Percentiles rank a stretch among this genome's conserved stretches.
phyloP scores from a whole-genome alignment of 345 rosid species.

The Garcia nutans region DNA sequence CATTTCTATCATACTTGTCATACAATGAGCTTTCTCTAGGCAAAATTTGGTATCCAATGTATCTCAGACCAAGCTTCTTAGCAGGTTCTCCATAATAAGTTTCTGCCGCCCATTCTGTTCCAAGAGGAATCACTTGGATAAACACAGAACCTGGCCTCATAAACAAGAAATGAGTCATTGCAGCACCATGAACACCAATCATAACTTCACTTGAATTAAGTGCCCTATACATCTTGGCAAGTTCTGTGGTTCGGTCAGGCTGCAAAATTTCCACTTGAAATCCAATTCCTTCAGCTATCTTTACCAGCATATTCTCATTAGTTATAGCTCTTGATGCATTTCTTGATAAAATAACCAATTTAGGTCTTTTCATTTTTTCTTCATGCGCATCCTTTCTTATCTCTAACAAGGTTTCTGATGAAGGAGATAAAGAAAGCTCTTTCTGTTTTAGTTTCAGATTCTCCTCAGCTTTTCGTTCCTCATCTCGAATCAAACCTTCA shows the following conservation, averaged over 20 bases:
- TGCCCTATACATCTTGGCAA: slow-evolving; percentile 58
- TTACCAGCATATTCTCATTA: slow-evolving; percentile 55
- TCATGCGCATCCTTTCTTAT: slow-evolving; percentile 2
- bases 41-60: slow-evolving; percentile 54
- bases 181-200: slow-evolving; percentile 91
- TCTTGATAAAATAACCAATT: slow-evolving; percentile 64
- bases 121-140: slow-evolving; percentile 74
- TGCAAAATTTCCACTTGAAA: slow-evolving; percentile 53
- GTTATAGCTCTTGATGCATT: slow-evolving; percentile 62
- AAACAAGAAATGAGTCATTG: slow-evolving; percentile 86
- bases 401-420: slow-evolving; percentile 17
- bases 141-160: slow-evolving; percentile 70
- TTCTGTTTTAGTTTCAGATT: slow-evolving; percentile 33
- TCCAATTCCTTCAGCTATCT: slow-evolving; percentile 59
- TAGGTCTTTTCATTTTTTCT: slow-evolving; percentile 42
- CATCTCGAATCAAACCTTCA: slow-evolving; percentile 44
- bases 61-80: slow-evolving; percentile 68
- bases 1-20: slow-evolving; percentile 48
- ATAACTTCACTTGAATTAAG: slow-evolving; percentile 71
- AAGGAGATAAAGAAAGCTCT: slow-evolving; percentile 20
- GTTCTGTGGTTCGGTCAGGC: slow-evolving; percentile 56
- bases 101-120: slow-evolving; percentile 87
- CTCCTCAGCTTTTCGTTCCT: slow-evolving; percentile 39
- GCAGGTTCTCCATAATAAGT: slow-evolving; percentile 83
- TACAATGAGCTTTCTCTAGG: slow-evolving; percentile 71